Evolutionary conservation across 75 land plant genomes (phyloP), one percentile per base, ranked within the genome.

Genomic region (Ceratopteris richardii): DNA sequence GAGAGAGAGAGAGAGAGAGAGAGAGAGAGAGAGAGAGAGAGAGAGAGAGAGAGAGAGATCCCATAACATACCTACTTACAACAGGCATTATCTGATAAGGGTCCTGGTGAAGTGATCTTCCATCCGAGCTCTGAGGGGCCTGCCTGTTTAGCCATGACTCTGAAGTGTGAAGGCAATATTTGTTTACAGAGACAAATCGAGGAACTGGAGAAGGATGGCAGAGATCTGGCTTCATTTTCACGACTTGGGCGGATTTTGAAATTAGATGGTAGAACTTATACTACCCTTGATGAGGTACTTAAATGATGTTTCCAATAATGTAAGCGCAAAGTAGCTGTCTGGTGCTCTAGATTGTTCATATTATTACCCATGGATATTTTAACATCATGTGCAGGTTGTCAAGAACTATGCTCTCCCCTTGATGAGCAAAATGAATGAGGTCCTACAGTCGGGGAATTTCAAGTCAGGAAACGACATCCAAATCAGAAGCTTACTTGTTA

Each of bases 261-360:
- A 25, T 89, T 93, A 48, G 98, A 82, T 31, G 82, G 81, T 5
- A 90, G 86, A 56, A 78, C 78, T 16, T 93, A 78, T 70, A 87
- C 84, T 58, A 95, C 89, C 72, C 74, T 93, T 47, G 98, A 93
- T 64, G 96, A 93, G 90, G 98, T 89, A 46, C 50, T 40, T 40
- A 40, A 14, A 10, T 10, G 42, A 10, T 40, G 9, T 40, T 10
- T 40, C 14, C 42, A 9, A 40, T 9, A 14, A 14, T 40, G 9
- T 40, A 10, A 40, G 9, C 42, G 14, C 14, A 14, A 14, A 40
- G 14, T 10, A 40, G 13, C 9, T 40, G 9, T 9, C 42, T 10
- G 9, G 42, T 9, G 42, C 42, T 40, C 9, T 10, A 10, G 42
- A 10, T 40, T 40, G 14, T 40, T 40, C 9, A 10, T 40, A 10